phyloP scores from a whole-genome alignment of 345 rosid species.

The Psidium friedrichsthalianum region DNA sequence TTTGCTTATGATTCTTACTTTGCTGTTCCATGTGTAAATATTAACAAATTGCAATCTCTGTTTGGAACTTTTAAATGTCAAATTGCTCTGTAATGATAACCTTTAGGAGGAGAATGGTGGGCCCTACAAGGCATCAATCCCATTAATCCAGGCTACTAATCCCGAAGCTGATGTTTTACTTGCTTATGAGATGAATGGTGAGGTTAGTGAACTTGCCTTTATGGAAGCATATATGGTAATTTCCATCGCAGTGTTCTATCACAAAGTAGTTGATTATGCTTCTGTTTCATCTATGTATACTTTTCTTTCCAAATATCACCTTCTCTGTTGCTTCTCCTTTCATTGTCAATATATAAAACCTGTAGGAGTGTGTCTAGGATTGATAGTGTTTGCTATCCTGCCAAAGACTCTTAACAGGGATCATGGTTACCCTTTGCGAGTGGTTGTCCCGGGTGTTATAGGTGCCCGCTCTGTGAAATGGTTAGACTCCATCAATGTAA shows the following conservation, averaged over 20 bases:
- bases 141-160: conserved; percentile 77
- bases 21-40: neutral
- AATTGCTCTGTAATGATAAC: neutral
- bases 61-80: conserved; percentile 52
- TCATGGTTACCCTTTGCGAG: conserved; percentile 87
- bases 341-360: neutral
- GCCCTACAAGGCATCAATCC: conserved; percentile 93
- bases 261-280: conserved; percentile 15
- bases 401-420: conserved; percentile 79
- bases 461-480: conserved; percentile 65
- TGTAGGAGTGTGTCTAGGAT: neutral
- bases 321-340: neutral
- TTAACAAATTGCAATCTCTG: conserved; percentile 69
- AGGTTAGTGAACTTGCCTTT: conserved; percentile 34
- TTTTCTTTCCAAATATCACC: neutral
- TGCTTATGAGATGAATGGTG: conserved; percentile 58
- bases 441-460: conserved; percentile 90
- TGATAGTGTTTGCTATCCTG: conserved; percentile 1
- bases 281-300: conserved; percentile 35
- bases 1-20: neutral
- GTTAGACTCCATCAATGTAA: too few species aligned
- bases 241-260: neutral
- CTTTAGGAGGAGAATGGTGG: conserved; percentile 96
- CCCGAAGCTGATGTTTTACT: conserved; percentile 18
- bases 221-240: neutral